Evolutionary conservation across 1,284 basidiomycete genomes (phyloP), one percentile per base, ranked within the genome.

Genomic region (Apiotrichum veenhuisii): DNA sequence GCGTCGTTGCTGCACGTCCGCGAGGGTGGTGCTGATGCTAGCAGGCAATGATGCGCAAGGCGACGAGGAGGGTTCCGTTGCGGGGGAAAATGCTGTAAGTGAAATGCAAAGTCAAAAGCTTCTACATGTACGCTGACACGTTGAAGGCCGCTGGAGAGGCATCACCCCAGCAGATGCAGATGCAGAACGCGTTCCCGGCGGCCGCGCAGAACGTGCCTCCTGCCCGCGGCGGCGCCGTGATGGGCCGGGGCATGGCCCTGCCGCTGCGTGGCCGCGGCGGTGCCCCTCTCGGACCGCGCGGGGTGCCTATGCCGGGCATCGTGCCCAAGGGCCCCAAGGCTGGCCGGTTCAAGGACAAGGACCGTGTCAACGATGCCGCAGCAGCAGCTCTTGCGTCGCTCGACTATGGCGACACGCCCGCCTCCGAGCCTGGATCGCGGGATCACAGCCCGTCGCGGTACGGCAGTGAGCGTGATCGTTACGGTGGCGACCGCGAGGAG

Each of bases 291-390:
- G 71, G 72, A 1, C 72, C 73, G n/a, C 63, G 72, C 22, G 68
- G 64, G 10, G 70, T 57, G 22, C 62, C 54, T 5, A 51, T 51
- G 5, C 51, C 62, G 0, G 49, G 57, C n/a, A 65, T 64, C 20
- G 65, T 62, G 1, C 70, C 50, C 56, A 65, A 56, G 66, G 70
- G 36, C 62, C 71, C 54, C 43, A 74, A 71, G 64, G 69, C 63
- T 22, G 70, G 71, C 20, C 64, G 73, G 43, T 75, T 75, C 66
- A 64, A 61, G 52, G 73, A 75, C 56, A 73, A 73, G 51, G 73
- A 75, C 58, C 64, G 67, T 7, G 73, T 74, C 15, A 66, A 69
- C n/a, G 59, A 61, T 1, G 56, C 61, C 0, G 54, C 63, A 1
- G 65, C 63, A 0, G 56, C 64, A 0, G 63, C 63, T 8, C 54